Percentiles rank a stretch among this genome's conserved stretches.
Conservation (phyloP, 179 eudicot genomes). For the Silene noctiflora region DNA sequence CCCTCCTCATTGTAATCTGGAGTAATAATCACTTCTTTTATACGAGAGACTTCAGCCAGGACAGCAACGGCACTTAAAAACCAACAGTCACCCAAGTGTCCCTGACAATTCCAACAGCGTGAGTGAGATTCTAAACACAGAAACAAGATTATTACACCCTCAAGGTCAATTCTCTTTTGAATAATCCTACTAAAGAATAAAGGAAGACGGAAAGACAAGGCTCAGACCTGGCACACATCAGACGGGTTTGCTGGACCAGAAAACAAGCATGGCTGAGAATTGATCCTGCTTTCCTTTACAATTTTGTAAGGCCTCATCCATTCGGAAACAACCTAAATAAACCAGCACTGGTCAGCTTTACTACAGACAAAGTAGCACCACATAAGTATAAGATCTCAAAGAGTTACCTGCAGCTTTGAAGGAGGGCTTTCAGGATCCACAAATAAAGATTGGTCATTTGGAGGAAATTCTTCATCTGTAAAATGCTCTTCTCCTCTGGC, state of each 20-base stretch:
- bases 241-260: slow-evolving; percentile 88
- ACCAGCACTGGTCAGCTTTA: slow-evolving; percentile 20
- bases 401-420: slow-evolving; percentile 67
- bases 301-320: slow-evolving; percentile 91
- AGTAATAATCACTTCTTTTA: slow-evolving; percentile 93
- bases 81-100: slow-evolving; percentile 98
- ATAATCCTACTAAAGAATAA: slow-evolving; percentile 3
- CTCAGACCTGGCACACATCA: slow-evolving; percentile 95
- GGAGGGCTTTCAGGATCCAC: slow-evolving; percentile 82
- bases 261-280: slow-evolving; percentile 76
- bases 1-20: slow-evolving; percentile 94
- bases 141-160: background rate
- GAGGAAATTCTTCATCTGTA: slow-evolving; percentile 96
- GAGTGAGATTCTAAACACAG: slow-evolving; percentile 11
- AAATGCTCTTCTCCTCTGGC: slow-evolving; percentile 85
- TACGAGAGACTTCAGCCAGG: slow-evolving; percentile 84
- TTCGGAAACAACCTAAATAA: slow-evolving; percentile 72
- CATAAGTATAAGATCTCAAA: slow-evolving; percentile 7
- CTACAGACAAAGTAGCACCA: slow-evolving; percentile 17
- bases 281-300: slow-evolving; percentile 58
- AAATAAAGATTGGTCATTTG: slow-evolving; percentile 74
- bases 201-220: background rate
- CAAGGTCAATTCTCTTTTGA: background rate
- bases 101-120: slow-evolving; percentile 43
- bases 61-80: slow-evolving; percentile 99